Conservation (phyloP, 306 rosid genomes). For the Sesbania bispinosa region DNA sequence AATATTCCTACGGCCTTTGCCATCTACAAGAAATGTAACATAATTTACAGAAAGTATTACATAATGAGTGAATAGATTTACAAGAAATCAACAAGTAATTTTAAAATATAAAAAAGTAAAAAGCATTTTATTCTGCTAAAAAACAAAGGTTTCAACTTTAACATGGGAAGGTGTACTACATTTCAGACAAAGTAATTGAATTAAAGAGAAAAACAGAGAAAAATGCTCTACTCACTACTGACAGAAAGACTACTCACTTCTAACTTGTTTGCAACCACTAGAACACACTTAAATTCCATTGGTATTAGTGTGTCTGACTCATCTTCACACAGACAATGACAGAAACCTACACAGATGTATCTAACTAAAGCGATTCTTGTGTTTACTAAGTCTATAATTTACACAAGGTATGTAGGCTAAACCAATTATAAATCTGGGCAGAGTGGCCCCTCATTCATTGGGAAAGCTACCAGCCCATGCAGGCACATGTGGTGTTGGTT, state of each 20-base stretch:
- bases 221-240: not conserved
- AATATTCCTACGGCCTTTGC: constrained; percentile 73
- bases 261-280: not conserved
- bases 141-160: constrained; percentile 1
- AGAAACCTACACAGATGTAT: not conserved
- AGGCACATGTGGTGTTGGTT: not conserved
- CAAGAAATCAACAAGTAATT: not conserved
- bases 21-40: constrained; percentile 59
- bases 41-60: constrained; percentile 2
- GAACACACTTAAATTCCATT: not conserved
- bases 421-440: not conserved
- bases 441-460: not conserved
- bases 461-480: not conserved
- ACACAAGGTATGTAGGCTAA: not conserved
- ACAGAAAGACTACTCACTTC: not conserved
- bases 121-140: not conserved
- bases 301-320: not conserved
- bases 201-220: not conserved
- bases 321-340: not conserved
- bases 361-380: not conserved
- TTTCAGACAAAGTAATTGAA: not conserved
- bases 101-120: not conserved
- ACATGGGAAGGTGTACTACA: not conserved
- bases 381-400: not conserved
- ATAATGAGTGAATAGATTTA: not conserved